Percentiles rank a stretch among this genome's conserved stretches.
These are phyloP conservation scores for Letharia columbiana DNA, from an alignment of 495 filamentous ascomycete species.

Conservation along the genomic window DNA sequence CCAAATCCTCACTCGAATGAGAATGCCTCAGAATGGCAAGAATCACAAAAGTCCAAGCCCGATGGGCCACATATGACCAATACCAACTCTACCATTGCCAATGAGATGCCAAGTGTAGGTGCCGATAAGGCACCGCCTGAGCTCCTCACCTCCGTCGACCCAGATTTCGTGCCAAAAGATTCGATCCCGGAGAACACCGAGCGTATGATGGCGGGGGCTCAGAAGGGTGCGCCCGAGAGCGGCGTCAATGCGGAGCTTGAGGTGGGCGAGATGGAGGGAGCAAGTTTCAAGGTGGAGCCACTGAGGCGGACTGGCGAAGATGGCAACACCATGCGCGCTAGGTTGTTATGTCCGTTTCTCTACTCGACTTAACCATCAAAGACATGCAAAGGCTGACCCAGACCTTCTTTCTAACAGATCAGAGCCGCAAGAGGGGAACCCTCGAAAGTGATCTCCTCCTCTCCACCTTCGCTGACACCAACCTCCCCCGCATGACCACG, in stretches of 20 bases:
- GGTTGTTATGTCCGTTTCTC: constrained; percentile 71
- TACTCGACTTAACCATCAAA: background rate
- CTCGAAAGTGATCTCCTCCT: constrained; percentile 93
- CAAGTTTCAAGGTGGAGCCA: constrained; percentile 82
- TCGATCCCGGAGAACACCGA: constrained; percentile 52
- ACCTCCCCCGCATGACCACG: constrained; percentile 63
- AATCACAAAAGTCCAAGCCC: constrained; percentile 45
- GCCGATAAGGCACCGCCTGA: constrained; percentile 51
- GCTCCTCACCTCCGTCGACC: constrained; percentile 47
- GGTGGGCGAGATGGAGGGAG: constrained; percentile 87
- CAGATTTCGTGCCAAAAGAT: constrained; percentile 49
- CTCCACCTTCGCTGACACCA: constrained; percentile 81
- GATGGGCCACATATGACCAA: constrained; percentile 56
- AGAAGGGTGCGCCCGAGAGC: constrained; percentile 36
- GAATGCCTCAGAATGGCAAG: constrained; percentile 42
- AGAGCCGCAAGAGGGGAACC: constrained; percentile 92
- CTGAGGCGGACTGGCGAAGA: constrained; percentile 74
- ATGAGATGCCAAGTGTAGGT: constrained; percentile 53
- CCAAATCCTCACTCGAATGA: constrained; percentile 24
- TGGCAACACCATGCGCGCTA: constrained; percentile 70
- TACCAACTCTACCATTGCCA: constrained; percentile 54
- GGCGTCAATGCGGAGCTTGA: constrained; percentile 60
- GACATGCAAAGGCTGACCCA: constrained; percentile 12
- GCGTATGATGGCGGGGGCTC: constrained; percentile 53
- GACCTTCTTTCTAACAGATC: constrained; percentile 48